phyloP scores from a whole-genome alignment of 2,329 filamentous ascomycete genomes.

The Penicillium paneum region DNA sequence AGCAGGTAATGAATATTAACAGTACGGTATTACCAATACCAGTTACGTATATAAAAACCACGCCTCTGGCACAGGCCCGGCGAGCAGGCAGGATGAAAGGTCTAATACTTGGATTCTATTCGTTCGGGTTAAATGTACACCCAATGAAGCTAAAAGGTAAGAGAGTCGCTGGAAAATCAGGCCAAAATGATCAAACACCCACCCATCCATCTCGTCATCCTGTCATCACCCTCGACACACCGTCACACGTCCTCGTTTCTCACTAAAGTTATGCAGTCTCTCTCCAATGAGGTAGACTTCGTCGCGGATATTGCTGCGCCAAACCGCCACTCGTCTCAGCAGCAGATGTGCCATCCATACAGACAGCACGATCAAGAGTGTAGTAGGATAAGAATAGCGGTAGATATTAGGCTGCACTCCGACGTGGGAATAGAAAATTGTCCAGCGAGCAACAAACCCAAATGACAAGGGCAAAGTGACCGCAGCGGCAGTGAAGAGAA shows the following conservation, averaged over 20 bases:
- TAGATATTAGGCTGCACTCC: slow-evolving; percentile 49
- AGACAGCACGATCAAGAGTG: slow-evolving; percentile 54
- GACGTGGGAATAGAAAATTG: slow-evolving; percentile 31
- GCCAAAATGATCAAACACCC: not conserved
- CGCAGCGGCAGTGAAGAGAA: slow-evolving; percentile 59
- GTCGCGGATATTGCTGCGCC: slow-evolving; percentile 80
- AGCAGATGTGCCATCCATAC: slow-evolving; percentile 41
- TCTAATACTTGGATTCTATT: not conserved
- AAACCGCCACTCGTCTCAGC: slow-evolving; percentile 62
- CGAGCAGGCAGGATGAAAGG: too few species aligned
- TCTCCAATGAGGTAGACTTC: slow-evolving; percentile 97
- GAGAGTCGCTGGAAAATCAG: not conserved
- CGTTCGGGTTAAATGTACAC: not conserved
- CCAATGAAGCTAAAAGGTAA: not conserved
- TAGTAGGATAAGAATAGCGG: slow-evolving; percentile 71
- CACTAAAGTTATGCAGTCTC: slow-evolving; percentile 88
- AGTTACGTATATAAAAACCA: not conserved
- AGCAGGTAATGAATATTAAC: slow-evolving; percentile 20
- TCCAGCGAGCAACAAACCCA: slow-evolving; percentile 52
- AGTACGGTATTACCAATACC: slow-evolving; percentile 1
- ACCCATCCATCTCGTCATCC: slow-evolving; percentile 17
- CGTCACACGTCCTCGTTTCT: slow-evolving; percentile 45
- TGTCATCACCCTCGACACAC: slow-evolving; percentile 39
- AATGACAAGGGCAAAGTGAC: slow-evolving; percentile 63
- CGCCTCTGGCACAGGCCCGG: not conserved